Evolutionary conservation across 148 eudicot species (phyloP).

Genomic region (Vaccinium macrocarpon): DNA sequence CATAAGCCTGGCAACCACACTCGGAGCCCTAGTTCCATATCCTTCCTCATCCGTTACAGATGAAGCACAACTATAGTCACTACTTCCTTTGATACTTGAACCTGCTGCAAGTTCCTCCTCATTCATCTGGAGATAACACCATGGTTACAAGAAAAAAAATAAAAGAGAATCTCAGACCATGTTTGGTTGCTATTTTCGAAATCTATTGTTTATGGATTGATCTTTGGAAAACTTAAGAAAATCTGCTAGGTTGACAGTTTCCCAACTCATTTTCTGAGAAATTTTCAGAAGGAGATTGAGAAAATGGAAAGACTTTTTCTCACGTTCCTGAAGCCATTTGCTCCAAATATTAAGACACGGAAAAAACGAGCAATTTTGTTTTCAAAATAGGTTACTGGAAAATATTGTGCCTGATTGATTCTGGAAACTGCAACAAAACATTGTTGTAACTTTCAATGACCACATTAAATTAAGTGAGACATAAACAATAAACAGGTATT

Average conservation of each 20-base stretch:
- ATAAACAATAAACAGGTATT: not conserved
- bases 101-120: constrained; percentile 59
- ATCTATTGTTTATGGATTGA: not conserved
- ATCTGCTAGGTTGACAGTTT: not conserved
- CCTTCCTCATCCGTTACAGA: constrained; percentile 83
- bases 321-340: not conserved
- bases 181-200: not conserved
- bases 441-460: no score
- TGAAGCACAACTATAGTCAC: constrained; percentile 85
- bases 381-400: no score
- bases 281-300: not conserved
- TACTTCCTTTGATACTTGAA: constrained; percentile 58
- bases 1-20: constrained; percentile 95
- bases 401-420: not conserved
- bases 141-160: not conserved
- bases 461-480: not conserved
- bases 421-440: not conserved
- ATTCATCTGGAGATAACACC: constrained; percentile 45
- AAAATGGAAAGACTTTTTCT: not conserved
- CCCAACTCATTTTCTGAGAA: not conserved
- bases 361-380: no score
- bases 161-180: not conserved
- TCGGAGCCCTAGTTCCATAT: constrained; percentile 59
- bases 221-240: not conserved
- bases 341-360: not conserved